Conservation (phyloP, 164 flowering plant genomes). For the Piper betle region DNA sequence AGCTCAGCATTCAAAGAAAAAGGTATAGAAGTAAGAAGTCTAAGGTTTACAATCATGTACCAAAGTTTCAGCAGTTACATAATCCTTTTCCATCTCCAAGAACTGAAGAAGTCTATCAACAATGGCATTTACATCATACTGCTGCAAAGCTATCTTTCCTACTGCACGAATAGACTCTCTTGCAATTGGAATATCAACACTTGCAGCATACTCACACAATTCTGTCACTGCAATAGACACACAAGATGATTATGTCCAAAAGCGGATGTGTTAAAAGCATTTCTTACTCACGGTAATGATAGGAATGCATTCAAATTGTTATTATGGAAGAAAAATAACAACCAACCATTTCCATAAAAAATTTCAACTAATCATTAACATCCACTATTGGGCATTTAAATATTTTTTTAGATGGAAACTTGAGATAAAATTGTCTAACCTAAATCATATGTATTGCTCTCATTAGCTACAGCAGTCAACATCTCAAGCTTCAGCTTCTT, state of each 20-base stretch:
- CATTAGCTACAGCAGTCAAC: constrained; percentile 98
- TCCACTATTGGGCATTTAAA: neutral
- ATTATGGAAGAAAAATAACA: neutral
- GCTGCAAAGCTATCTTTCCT: constrained; percentile 96
- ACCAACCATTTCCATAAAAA: neutral
- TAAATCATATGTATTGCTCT: constrained; percentile 95
- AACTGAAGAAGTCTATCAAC: constrained; percentile 99
- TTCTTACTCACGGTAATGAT: neutral
- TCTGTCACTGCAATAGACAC: constrained; percentile 75
- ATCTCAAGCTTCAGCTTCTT: constrained; percentile 97
- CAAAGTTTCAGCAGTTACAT: constrained; percentile 97
- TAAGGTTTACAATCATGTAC: constrained; percentile 14
- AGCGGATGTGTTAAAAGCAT: too few species aligned
- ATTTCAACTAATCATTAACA: neutral
- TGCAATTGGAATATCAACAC: constrained; percentile 93
- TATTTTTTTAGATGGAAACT: neutral
- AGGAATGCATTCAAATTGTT: neutral
- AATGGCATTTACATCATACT: constrained; percentile 99
- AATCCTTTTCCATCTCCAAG: constrained; percentile 98
- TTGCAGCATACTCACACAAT: constrained; percentile 97
- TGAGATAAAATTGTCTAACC: constrained; percentile 32
- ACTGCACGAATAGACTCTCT: constrained; percentile 98
- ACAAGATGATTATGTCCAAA: neutral
- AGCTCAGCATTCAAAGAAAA: neutral
- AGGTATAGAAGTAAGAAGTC: neutral